Base-by-base conservation (phyloP, 192 early-diverging fungal genomes). In the Backusella luteola region DNA sequence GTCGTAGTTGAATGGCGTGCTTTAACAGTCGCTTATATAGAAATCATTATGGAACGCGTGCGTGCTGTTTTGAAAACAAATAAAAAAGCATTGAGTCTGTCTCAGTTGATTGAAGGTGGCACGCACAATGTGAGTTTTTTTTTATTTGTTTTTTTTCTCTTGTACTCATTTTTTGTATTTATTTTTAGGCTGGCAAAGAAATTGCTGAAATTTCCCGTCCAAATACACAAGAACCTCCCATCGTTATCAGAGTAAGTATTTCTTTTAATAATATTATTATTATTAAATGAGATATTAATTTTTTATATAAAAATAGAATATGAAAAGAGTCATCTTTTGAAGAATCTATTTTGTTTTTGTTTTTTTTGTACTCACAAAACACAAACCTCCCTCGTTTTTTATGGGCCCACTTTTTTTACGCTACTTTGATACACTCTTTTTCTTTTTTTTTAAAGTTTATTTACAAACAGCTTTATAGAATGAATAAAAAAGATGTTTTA, bases 1-100 rank as follows among this genome's bases (percentile, higher is more conserved):
- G 93, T 92, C 2, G 89, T 98, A n/a, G 89, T 96, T 38, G 97
- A 98, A 78, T 98, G 97, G 97, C 90, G 97, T 8, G 95, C 94
- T 12, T 84, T 98, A 78, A 98, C 97, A 0, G 92, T 96, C 6
- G 88, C 90, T 0, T 85, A 95, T 53, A 73, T 96, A 69, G 97
- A 97, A 77, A 76, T 81, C 32, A 88, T 96, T 0, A 95, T 91
- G 0, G 86, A 87, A 2, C 78, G 84, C 21, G 89, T 97, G 23
- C 88, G 91, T 46, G 79, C 86, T 8, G 79, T 77, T 32, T 84
- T 94, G 19, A 83, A 81, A 17, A 80, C 94, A 42, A 78, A 69
- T 66, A 81, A 75, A 29, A 84, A 85, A n/a, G 73, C 88, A 29
- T 79, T 96, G 9, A 91, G 91, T 1, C 83, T 96, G 41, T 91